Conservation (phyloP, 2,329 filamentous ascomycete species). For the Aspergillus sp. region DNA sequence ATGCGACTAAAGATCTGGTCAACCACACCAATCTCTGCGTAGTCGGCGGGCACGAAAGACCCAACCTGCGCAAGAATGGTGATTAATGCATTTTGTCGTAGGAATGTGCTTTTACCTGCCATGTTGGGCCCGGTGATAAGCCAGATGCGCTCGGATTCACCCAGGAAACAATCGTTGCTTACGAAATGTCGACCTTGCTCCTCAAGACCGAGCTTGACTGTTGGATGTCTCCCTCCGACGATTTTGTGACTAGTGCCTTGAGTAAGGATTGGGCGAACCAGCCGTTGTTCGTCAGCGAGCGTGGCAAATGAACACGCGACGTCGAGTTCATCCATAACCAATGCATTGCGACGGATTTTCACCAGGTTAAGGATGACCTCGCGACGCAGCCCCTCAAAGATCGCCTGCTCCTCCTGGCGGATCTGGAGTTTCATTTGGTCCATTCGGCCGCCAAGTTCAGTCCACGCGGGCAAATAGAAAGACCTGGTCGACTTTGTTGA, state of each 20-base stretch:
- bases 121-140: conserved; percentile 88
- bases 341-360: conserved; percentile 81
- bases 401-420: conserved; percentile 76
- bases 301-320: conserved; percentile 82
- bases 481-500: conserved; percentile 82
- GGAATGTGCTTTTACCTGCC: conserved; percentile 94
- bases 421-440: conserved; percentile 78
- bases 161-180: conserved; percentile 80
- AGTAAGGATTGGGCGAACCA: conserved; percentile 73
- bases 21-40: conserved; percentile 85
- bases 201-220: conserved; percentile 79
- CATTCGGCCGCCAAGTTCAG: conserved; percentile 72
- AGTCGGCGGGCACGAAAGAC: conserved; percentile 85
- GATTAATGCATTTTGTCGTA: conserved; percentile 93
- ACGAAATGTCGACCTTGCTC: conserved; percentile 80
- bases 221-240: conserved; percentile 84
- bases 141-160: conserved; percentile 69
- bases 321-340: conserved; percentile 91
- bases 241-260: conserved; percentile 68
- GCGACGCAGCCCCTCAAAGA: conserved; percentile 73
- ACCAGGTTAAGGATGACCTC: conserved; percentile 79
- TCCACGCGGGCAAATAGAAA: conserved; percentile 84
- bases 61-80: conserved; percentile 91
- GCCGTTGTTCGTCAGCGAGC: conserved; percentile 71
- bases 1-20: conserved; percentile 94